phyloP scores from a whole-genome alignment of 257 asterid species.

The Nicotiana benthamiana region DNA sequence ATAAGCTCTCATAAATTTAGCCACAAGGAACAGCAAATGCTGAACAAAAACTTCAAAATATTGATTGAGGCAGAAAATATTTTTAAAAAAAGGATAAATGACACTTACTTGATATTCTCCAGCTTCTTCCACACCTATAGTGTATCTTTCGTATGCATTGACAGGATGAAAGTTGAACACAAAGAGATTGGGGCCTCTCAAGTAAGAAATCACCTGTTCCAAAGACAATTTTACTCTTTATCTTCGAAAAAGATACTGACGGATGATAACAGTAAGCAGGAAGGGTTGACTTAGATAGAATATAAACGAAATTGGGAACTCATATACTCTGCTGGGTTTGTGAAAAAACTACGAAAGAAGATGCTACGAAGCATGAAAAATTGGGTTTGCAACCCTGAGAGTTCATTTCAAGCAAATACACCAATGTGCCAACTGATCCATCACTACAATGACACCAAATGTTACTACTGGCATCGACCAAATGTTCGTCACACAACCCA shows the following conservation, averaged over 20 bases:
- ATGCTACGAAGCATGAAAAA: too few relatives aligned
- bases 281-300: too few relatives aligned
- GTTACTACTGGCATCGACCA: background rate
- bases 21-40: conserved; percentile 1
- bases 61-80: background rate
- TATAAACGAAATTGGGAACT: too few relatives aligned
- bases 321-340: too few relatives aligned
- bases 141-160: conserved; percentile 55
- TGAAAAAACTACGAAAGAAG: too few relatives aligned
- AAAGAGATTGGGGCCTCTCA: conserved; percentile 76
- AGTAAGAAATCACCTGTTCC: conserved; percentile 77
- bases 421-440: too few relatives aligned
- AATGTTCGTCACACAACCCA: background rate
- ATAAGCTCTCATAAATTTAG: background rate
- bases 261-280: too few relatives aligned
- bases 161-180: conserved; percentile 84
- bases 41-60: conserved; percentile 3
- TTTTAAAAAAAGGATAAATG: conserved; percentile 6
- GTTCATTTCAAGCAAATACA: too few relatives aligned
- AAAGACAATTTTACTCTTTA: background rate
- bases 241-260: background rate
- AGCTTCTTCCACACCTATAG: conserved; percentile 91
- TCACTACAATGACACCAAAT: too few relatives aligned
- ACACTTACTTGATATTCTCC: conserved; percentile 92
- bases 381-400: too few relatives aligned